Evolutionary conservation across 768 basidiomycete species (phyloP).

Genomic region (Leccinellum rugosiceps): DNA sequence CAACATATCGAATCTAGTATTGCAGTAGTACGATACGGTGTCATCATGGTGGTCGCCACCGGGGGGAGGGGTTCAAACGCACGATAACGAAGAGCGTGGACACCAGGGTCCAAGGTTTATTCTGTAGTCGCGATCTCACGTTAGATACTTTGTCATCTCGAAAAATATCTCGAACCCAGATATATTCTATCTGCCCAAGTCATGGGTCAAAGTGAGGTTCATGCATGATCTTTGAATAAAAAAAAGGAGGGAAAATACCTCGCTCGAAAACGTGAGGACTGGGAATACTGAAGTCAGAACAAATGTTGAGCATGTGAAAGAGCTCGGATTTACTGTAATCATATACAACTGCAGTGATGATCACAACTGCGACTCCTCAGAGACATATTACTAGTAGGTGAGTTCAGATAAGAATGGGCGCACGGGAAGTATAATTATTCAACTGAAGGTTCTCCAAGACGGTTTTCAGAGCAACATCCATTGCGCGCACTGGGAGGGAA

Average conservation of each 20-base stretch:
- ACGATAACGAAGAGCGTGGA: conserved; percentile 9
- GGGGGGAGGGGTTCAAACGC: neutral
- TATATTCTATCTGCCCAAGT: conserved; percentile 5
- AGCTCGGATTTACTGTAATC: neutral
- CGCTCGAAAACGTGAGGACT: conserved; percentile 9
- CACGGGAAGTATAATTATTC: no score
- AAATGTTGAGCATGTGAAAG: neutral
- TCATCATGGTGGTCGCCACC: neutral
- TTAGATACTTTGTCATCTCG: neutral
- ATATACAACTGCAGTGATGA: neutral
- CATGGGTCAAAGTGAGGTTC: neutral
- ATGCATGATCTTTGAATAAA: no score
- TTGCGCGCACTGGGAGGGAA: no score
- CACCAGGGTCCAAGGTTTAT: conserved; percentile 8
- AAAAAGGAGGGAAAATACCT: conserved; percentile 1
- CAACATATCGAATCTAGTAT: neutral
- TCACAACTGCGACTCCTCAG: neutral
- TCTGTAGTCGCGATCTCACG: neutral
- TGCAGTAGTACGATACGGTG: neutral
- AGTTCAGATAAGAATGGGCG: no score
- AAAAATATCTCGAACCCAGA: conserved; percentile 9
- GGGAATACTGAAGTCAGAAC: neutral
- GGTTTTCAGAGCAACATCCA: no score
- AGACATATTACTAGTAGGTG: no score
- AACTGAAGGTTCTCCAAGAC: no score